Conservation (phyloP, 2,329 filamentous ascomycete species). For the Neofusicoccum parvum region DNA sequence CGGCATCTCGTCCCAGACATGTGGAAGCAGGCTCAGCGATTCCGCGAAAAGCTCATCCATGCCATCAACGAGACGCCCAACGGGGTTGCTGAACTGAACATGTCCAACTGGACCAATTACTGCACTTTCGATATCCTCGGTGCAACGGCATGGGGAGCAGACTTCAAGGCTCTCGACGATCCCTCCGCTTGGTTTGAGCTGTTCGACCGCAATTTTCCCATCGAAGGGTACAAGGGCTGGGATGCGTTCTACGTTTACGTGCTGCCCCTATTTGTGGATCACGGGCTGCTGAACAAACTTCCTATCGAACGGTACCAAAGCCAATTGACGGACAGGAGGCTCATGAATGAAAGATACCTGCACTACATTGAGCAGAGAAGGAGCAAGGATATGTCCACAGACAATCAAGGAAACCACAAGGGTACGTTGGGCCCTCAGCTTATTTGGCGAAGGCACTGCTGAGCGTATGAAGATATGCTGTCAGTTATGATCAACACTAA, state of each 20-base stretch:
- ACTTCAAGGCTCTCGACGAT: constrained; percentile 5
- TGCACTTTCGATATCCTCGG: constrained; percentile 6
- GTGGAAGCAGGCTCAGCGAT: constrained; percentile 3
- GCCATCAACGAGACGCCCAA: neutral
- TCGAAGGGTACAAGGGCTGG: constrained; percentile 1
- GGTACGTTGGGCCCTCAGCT: neutral
- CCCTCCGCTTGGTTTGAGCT: neutral
- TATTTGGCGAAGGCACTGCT: neutral
- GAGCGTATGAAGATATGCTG: neutral
- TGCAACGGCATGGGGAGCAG: neutral
- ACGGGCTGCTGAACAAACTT: neutral
- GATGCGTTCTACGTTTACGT: constrained; percentile 8
- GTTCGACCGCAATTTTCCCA: constrained; percentile 2
- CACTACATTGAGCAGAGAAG: neutral
- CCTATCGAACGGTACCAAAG: neutral
- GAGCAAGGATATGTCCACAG: neutral
- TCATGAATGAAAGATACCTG: neutral
- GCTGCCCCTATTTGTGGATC: neutral
- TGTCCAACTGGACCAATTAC: constrained; percentile 5
- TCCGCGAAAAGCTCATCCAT: neutral
- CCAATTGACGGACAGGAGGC: neutral
- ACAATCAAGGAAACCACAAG: neutral
- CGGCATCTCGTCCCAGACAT: neutral
- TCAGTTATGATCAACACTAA: constrained; percentile 3
- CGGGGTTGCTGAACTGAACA: neutral